Evolutionary conservation across 345 rosid species (phyloP).

Genomic region (Passiflora organensis): DNA sequence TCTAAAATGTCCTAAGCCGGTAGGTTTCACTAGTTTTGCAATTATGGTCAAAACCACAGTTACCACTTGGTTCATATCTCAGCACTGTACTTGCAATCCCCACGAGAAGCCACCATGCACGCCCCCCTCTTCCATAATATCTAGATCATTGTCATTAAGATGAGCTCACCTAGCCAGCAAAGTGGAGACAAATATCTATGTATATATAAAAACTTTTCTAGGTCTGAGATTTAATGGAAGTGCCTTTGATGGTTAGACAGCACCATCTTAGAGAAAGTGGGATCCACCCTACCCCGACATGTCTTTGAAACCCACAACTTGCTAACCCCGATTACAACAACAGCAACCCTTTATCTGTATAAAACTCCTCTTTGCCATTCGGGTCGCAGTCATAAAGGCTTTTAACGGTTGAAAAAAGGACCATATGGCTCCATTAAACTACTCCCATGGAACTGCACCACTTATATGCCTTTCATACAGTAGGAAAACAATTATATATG

Average conservation of each 20-base stretch:
- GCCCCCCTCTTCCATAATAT: no score
- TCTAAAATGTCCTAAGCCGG: no score
- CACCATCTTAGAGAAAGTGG: constrained; percentile 26
- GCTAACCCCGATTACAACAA: constrained; percentile 11
- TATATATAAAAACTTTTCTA: constrained; percentile 2
- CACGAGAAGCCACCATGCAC: no score
- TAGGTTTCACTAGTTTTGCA: no score
- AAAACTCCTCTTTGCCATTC: constrained; percentile 38
- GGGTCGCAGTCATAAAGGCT: constrained; percentile 33
- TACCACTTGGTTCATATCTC: no score
- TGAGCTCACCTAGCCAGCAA: no score
- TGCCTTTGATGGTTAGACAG: constrained; percentile 34
- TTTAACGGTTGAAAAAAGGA: constrained; percentile 34
- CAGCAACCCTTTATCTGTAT: constrained; percentile 25
- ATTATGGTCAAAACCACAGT: no score
- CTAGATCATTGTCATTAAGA: no score
- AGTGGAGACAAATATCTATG: no score
- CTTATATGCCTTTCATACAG: constrained; percentile 16
- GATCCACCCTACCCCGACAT: constrained; percentile 19
- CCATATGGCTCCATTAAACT: constrained; percentile 26
- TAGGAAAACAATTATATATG: constrained; percentile 13
- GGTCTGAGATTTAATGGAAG: constrained; percentile 31
- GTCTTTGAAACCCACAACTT: constrained; percentile 10
- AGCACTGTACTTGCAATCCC: no score
- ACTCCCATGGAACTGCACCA: constrained; percentile 30